A percentile compares a stretch with the other conserved stretches of the same genome.
These are phyloP conservation scores for Zoysia matrella DNA, from an alignment of 202 grass and related monocot genomes.

Conservation along the genomic window DNA sequence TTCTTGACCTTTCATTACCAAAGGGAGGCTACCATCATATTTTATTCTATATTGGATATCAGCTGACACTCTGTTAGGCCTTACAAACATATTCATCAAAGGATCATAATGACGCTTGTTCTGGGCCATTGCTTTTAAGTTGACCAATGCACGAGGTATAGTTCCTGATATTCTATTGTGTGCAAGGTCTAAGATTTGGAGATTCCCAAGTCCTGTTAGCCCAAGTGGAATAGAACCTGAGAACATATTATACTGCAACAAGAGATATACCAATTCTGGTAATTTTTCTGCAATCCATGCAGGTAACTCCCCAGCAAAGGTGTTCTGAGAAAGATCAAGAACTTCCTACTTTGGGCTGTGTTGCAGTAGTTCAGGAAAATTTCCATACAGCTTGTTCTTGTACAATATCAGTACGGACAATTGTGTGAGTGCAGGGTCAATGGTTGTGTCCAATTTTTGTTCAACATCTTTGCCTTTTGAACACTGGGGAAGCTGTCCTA, in stretches of 20 bases:
- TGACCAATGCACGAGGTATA: constrained; percentile 33
- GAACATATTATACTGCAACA: constrained; percentile 32
- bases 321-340: constrained; percentile 46
- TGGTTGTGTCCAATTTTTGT: not conserved
- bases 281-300: constrained; percentile 30
- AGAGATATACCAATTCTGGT: constrained; percentile 10
- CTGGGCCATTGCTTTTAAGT: constrained; percentile 30
- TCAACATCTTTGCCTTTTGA: not conserved
- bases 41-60: too few species aligned
- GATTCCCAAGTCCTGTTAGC: constrained; percentile 15
- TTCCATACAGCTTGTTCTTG: constrained; percentile 28
- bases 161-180: constrained; percentile 6
- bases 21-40: constrained; percentile 5
- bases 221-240: constrained; percentile 39
- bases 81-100: not conserved
- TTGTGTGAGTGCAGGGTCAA: not conserved
- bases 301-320: constrained; percentile 35
- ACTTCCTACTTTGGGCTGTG: not conserved
- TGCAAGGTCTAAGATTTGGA: not conserved
- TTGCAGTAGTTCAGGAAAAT: constrained; percentile 27
- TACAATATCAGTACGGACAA: not conserved
- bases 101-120: not conserved
- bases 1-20: constrained; percentile 41
- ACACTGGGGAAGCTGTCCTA: constrained; percentile 12
- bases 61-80: not conserved